Base-by-base conservation (phyloP, 2,329 filamentous ascomycete species). In the Verticillium isaacii region DNA sequence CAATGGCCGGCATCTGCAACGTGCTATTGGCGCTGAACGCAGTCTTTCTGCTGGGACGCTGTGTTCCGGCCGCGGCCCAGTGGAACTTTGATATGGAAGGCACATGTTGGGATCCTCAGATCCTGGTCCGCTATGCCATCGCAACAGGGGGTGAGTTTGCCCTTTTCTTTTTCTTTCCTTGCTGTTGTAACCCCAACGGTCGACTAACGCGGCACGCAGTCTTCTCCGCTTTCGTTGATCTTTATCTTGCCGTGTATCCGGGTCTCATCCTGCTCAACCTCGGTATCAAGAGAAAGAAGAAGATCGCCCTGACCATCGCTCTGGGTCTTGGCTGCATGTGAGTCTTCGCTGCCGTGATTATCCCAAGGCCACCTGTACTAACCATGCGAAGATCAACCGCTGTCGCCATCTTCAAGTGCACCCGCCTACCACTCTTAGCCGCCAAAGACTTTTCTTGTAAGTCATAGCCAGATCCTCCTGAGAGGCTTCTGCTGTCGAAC, bases 221-320 rank as follows among this genome's bases (percentile, higher is more conserved):
- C 0, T 66, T 74, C 19, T 77, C 73, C 15, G 75, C 70, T 1
- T 66, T 73, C 29, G 70, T 74, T n/a, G 77, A 80, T 63, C 66
- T 79, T 1, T 80, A 80, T 58, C 71, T 80, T 5, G 76, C 78
- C 17, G 64, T 78, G 0, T 80, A 79, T 41, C 77, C 77, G 0
- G 71, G 73, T 2, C 57, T 75, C 2, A 71, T 79, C 0, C 69
- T 80, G 0, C 74, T 64, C 45, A 67, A 68, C 8, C 67, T 80
- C 9, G 73, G 77, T 39, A 70, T 80, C 67, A 71, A 72, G 23
- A 62, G 71, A 8, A 70, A 68, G 60, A 79, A 78, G 69, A 80
- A 80, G 68, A 57, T 79, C 9, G 76, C 72, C 0, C 64, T 80
- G 5, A 71, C 69, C 1, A 62, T 67, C 37, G 74, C 77, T 0